Percentiles rank a stretch among this genome's conserved stretches.
Evolutionary conservation across 2,329 filamentous ascomycete species (phyloP).

Genomic region (Stromatinia cepivora): DNA sequence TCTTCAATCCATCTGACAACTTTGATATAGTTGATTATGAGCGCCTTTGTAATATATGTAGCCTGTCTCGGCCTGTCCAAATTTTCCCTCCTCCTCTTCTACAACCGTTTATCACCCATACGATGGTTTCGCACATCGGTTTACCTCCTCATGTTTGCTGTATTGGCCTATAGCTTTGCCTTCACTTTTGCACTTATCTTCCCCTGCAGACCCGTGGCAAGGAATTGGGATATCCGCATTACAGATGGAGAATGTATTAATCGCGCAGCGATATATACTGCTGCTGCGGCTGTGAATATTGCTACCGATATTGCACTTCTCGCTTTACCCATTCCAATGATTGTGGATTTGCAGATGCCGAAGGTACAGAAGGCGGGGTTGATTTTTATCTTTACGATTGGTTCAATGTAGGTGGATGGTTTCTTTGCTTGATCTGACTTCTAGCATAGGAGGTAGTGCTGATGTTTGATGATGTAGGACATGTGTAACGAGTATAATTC

Average conservation of each 20-base stretch:
- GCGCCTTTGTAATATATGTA: slow-evolving; percentile 14
- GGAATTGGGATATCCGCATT: slow-evolving; percentile 12
- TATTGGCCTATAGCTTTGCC: slow-evolving; percentile 7
- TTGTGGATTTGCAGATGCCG: slow-evolving; percentile 16
- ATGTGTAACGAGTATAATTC: slow-evolving; percentile 13
- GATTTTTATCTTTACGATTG: slow-evolving; percentile 17
- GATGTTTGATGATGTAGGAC: background rate
- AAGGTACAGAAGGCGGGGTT: slow-evolving; percentile 13
- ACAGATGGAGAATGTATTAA: slow-evolving; percentile 3
- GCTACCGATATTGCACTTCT: slow-evolving; percentile 13
- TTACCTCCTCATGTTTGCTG: slow-evolving; percentile 14
- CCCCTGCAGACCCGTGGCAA: background rate
- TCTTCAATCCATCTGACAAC: background rate
- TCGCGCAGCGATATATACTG: slow-evolving; percentile 7
- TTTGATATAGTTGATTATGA: slow-evolving; percentile 10
- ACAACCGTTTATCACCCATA: slow-evolving; percentile 11
- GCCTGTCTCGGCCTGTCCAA: slow-evolving; percentile 18
- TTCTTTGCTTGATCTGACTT: background rate
- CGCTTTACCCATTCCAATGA: background rate
- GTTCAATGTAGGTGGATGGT: slow-evolving; percentile 4
- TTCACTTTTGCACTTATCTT: slow-evolving; percentile 15
- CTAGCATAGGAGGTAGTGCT: background rate
- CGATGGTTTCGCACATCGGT: slow-evolving; percentile 3
- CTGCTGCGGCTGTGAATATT: slow-evolving; percentile 13
- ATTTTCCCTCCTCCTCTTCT: slow-evolving; percentile 18